Evolutionary conservation across 2,329 filamentous ascomycete species (phyloP), one percentile per base, ranked within the genome.

Genomic region (Cryphonectria naterciae): DNA sequence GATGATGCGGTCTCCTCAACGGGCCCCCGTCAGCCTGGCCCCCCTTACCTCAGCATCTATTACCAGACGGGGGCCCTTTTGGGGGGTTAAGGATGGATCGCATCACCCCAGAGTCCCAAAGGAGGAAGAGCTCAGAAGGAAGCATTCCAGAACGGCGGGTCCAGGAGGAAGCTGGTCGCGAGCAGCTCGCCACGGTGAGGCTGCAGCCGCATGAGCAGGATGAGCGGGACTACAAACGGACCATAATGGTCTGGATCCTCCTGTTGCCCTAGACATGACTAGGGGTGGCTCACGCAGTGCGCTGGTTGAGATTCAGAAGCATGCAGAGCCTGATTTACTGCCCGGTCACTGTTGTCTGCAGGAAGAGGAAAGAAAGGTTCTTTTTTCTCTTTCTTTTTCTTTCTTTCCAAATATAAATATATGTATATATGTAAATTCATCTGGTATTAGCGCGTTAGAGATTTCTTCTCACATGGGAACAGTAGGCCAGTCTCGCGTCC

Each of bases 1-100:
- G 6, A 58, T 28, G 54, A 58, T 58, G 54, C 28, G 54, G 54
- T 58, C 54, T 7, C 54, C 5, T 58, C 25, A 3, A 58, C n/a
- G 58, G 58, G 32, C 35, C 58, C 58, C 58, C 32, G 58, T 61
- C 58, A 61, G 58, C 32, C 58, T 58, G 54, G 25, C 25, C 4
- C 28, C 56, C 58, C 58, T 39, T 35, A n/a, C 58, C 58, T 61
- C 58, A 61, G 58, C 58, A 61, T 15, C 32, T 39, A 61, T 61
- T 37, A 37, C 58, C 32, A 39, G 35, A 61, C 32, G 19, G 32
- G 32, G 19, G 22, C 22, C 35, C 22, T 58, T 58, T 32, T 28
- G 54, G 25, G 37, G 10, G 37, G 37, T 5, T 2, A 19, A 7
- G 54, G 15, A 28, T 11, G 25, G 22, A 28, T 56, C 25, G 52